These are phyloP conservation scores for Exsudoporus frostii DNA, from an alignment of 768 basidiomycete genomes.

Conservation along the genomic window DNA sequence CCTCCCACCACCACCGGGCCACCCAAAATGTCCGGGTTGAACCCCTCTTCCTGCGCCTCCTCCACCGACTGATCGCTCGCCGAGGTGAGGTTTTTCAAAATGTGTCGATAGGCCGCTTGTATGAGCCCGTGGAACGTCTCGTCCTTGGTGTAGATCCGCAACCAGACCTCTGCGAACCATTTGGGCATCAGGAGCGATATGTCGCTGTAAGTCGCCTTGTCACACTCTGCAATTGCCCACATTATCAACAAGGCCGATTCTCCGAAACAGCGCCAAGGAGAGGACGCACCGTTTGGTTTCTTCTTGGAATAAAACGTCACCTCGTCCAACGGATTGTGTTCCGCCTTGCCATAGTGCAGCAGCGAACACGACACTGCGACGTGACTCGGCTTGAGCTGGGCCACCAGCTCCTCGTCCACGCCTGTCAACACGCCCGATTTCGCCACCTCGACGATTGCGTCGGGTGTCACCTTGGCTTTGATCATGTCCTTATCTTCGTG, in stretches of 20 bases:
- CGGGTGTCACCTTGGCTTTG: slow-evolving; percentile 33
- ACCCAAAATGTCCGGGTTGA: slow-evolving; percentile 7
- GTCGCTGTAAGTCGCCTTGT: slow-evolving; percentile 48
- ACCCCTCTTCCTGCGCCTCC: slow-evolving; percentile 13
- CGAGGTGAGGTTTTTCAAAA: slow-evolving; percentile 29
- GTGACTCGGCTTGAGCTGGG: slow-evolving; percentile 42
- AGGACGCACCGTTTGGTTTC: slow-evolving; percentile 49
- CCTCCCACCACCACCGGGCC: not conserved
- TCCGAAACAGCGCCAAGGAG: not conserved
- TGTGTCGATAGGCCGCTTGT: slow-evolving; percentile 61
- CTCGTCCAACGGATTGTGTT: slow-evolving; percentile 62
- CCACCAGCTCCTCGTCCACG: slow-evolving; percentile 29
- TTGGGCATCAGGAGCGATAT: slow-evolving; percentile 64
- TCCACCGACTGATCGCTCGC: not conserved
- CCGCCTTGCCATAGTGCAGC: slow-evolving; percentile 80
- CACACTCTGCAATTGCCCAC: slow-evolving; percentile 36
- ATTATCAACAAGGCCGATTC: not conserved
- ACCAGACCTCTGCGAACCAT: slow-evolving; percentile 64
- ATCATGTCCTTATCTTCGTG: slow-evolving; percentile 30
- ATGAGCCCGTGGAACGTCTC: slow-evolving; percentile 52
- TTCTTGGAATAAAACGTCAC: slow-evolving; percentile 75
- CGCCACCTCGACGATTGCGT: slow-evolving; percentile 44
- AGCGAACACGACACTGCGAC: slow-evolving; percentile 60
- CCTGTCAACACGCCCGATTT: slow-evolving; percentile 25
- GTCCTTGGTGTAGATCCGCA: slow-evolving; percentile 72